A percentile compares a stretch with the other conserved stretches of the same genome.
phyloP scores from a whole-genome alignment of 2,329 filamentous ascomycete species.

The Onygena corvina region DNA sequence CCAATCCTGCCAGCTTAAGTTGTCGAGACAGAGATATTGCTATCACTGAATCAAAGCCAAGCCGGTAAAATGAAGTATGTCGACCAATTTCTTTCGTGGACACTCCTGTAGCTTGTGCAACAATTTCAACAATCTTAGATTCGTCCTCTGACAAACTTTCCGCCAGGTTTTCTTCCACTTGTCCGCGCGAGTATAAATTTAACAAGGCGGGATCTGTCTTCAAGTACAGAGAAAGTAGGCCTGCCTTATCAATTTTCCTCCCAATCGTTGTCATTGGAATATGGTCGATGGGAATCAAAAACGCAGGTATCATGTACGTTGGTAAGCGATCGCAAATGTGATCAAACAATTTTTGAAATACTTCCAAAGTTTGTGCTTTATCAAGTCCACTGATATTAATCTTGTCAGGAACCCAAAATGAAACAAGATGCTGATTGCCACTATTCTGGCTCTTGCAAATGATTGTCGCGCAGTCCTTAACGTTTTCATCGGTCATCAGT shows the following conservation, averaged over 20 bases:
- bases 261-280: constrained; percentile 64
- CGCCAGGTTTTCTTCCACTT: constrained; percentile 21
- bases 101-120: constrained; percentile 43
- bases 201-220: constrained; percentile 38
- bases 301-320: constrained; percentile 66
- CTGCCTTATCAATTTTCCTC: constrained; percentile 52
- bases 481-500: constrained; percentile 41
- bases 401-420: constrained; percentile 52
- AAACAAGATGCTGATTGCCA: constrained; percentile 45
- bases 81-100: constrained; percentile 41
- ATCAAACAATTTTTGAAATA: constrained; percentile 40
- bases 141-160: constrained; percentile 47
- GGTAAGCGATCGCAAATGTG: constrained; percentile 48
- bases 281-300: constrained; percentile 55
- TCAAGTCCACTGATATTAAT: constrained; percentile 10
- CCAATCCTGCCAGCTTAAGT: constrained; percentile 39
- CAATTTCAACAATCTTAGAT: constrained; percentile 40
- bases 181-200: constrained; percentile 25
- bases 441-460: constrained; percentile 37
- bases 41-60: constrained; percentile 74
- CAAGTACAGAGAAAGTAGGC: constrained; percentile 41
- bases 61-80: constrained; percentile 60
- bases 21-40: constrained; percentile 57
- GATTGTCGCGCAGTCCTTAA: constrained; percentile 54
- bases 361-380: not conserved